Evolutionary conservation across 441 rosid genomes (phyloP).

Genomic region (Erysimum pusillum): DNA sequence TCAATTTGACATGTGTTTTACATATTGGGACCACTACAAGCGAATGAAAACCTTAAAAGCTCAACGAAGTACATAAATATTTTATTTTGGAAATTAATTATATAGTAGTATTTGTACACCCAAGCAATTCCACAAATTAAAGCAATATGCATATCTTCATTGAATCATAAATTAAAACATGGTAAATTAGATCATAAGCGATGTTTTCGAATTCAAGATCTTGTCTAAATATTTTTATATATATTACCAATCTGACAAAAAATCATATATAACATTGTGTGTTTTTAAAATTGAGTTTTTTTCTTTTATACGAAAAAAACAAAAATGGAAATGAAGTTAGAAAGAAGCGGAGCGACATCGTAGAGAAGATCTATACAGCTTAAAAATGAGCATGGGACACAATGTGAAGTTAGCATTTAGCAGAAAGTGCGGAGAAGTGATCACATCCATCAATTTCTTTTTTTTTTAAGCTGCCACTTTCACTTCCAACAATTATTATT

Average conservation of each 20-base stretch:
- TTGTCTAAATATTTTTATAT: too few species aligned
- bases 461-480: conserved; percentile 6
- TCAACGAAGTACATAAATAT: conserved; percentile 35
- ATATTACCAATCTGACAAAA: too few species aligned
- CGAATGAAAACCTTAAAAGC: conserved; percentile 45
- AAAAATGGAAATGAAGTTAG: too few species aligned
- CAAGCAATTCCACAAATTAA: background rate
- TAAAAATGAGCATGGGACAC: background rate
- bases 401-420: background rate
- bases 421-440: conserved; percentile 26
- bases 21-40: conserved; percentile 45
- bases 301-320: too few species aligned
- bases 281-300: too few species aligned
- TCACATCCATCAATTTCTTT: conserved; percentile 16
- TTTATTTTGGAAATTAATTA: background rate
- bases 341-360: background rate
- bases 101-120: background rate
- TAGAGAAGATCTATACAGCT: background rate
- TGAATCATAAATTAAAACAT: background rate
- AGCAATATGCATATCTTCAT: background rate
- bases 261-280: too few species aligned
- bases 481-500: background rate
- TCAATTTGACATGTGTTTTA: conserved; percentile 39
- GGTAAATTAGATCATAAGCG: background rate
- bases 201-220: background rate